phyloP scores from a whole-genome alignment of 139 green algal species.

The Eudorina sp. region DNA sequence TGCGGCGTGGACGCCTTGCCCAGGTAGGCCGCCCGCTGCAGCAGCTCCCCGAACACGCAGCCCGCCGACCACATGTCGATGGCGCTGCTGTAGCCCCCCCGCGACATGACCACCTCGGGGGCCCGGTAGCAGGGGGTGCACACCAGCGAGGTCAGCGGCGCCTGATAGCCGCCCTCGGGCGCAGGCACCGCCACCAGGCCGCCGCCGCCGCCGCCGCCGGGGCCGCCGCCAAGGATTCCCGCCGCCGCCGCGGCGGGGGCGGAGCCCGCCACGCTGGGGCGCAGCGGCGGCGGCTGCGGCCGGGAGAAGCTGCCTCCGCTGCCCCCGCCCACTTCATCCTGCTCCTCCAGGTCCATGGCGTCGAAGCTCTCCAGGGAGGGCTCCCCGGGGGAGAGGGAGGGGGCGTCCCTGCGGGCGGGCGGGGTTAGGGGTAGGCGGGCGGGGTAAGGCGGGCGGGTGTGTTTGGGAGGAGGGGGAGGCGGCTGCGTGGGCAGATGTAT shows the following conservation, averaged over 20 bases:
- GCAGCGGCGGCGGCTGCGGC: not conserved
- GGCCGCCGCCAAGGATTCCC: not conserved
- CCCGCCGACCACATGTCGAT: conserved; percentile 87
- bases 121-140: conserved; percentile 78
- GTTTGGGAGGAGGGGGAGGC: too few relatives aligned
- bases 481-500: too few relatives aligned
- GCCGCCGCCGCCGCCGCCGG: not conserved
- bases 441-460: too few relatives aligned
- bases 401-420: not conserved
- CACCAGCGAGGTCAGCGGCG: conserved; percentile 83
- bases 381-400: not conserved
- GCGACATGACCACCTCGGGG: conserved; percentile 71
- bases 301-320: too few relatives aligned
- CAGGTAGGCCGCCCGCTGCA: conserved; percentile 83
- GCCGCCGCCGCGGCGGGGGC: not conserved
- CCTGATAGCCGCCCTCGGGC: conserved; percentile 50
- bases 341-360: conserved; percentile 23
- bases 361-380: not conserved
- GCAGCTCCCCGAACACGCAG: conserved; percentile 94
- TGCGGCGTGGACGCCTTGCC: conserved; percentile 81
- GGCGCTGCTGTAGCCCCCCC: conserved; percentile 78
- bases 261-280: not conserved
- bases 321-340: not conserved
- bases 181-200: conserved; percentile 7
- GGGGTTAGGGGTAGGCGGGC: too few relatives aligned